These are phyloP conservation scores for Kodamaea leandrae DNA, from an alignment of 805 yeast species.

Conservation along the genomic window DNA sequence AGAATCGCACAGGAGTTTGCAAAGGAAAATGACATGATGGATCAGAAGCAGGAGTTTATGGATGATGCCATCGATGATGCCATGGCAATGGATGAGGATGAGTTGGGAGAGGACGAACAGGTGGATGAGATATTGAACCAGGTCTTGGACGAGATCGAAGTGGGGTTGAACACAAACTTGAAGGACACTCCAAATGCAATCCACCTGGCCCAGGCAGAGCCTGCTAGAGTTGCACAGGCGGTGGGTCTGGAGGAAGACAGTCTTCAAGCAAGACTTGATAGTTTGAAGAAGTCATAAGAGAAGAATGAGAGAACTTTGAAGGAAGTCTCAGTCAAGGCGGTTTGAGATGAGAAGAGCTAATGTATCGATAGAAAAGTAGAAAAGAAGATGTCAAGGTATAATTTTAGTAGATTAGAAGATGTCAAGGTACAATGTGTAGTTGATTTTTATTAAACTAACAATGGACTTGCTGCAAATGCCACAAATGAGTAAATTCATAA, in stretches of 20 bases:
- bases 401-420: too few relatives aligned
- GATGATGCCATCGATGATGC: conserved; percentile 97
- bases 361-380: too few relatives aligned
- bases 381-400: too few relatives aligned
- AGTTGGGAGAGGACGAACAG: conserved; percentile 82
- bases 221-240: conserved; percentile 51
- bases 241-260: conserved; percentile 70
- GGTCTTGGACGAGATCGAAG: conserved; percentile 94
- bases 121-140: conserved; percentile 87
- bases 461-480: too few relatives aligned
- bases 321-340: too few relatives aligned
- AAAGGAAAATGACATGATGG: conserved; percentile 92
- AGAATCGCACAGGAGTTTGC: conserved; percentile 95
- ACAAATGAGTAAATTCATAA: too few relatives aligned
- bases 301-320: background rate
- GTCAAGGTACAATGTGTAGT: too few relatives aligned
- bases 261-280: conserved; percentile 82
- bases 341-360: too few relatives aligned
- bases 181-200: conserved; percentile 45
- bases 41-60: conserved; percentile 97
- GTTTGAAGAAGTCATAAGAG: conserved; percentile 56
- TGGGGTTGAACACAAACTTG: conserved; percentile 61
- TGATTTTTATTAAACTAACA: too few relatives aligned
- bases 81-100: conserved; percentile 76
- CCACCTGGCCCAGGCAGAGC: conserved; percentile 35